These are phyloP conservation scores for Trametes villosa DNA, from an alignment of 768 basidiomycete species.

Conservation along the genomic window DNA sequence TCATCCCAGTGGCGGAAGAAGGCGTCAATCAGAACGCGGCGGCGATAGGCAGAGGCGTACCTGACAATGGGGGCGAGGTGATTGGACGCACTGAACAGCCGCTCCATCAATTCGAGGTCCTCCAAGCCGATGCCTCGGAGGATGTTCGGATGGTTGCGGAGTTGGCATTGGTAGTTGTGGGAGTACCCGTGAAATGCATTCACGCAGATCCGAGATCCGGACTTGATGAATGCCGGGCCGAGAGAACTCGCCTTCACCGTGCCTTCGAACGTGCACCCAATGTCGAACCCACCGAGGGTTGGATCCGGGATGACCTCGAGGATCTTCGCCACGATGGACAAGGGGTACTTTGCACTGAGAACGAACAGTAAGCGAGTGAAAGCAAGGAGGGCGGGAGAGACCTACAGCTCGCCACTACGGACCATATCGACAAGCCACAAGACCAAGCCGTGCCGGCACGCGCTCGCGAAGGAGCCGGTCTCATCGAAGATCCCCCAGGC, in stretches of 20 bases:
- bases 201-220: conserved; percentile 1
- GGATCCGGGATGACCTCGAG: background rate
- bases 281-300: conserved; percentile 21
- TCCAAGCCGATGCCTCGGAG: conserved; percentile 40
- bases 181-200: too few species aligned
- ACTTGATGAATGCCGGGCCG: background rate
- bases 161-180: conserved; percentile 41
- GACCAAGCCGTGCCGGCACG: conserved; percentile 28
- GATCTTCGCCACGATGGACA: conserved; percentile 22
- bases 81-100: conserved; percentile 26
- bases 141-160: conserved; percentile 35
- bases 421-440: conserved; percentile 26
- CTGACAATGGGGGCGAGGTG: conserved; percentile 31
- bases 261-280: conserved; percentile 24
- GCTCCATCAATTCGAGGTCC: conserved; percentile 32
- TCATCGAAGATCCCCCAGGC: conserved; percentile 44
- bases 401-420: conserved; percentile 26
- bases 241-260: conserved; percentile 21
- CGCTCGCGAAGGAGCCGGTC: too few species aligned
- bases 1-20: conserved; percentile 41
- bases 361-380: too few species aligned
- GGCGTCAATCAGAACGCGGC: conserved; percentile 35
- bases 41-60: conserved; percentile 35
- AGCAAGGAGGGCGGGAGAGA: background rate
- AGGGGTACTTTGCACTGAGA: conserved; percentile 29